Conservation (phyloP, 2,329 filamentous ascomycete species). For the Cercospora sp. region DNA sequence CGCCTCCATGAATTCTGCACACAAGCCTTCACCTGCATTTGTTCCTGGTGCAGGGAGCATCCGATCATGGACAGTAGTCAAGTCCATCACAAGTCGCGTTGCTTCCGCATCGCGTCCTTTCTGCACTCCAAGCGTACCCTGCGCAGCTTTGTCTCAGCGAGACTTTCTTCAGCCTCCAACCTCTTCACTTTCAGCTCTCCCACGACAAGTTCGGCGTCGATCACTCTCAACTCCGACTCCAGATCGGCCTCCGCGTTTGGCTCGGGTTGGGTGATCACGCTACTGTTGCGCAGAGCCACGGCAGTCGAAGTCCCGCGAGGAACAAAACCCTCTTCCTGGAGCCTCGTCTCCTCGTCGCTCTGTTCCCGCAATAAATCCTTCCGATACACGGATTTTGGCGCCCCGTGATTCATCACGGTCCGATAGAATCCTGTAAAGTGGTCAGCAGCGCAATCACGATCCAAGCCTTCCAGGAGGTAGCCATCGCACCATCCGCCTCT, state of each 20-base stretch:
- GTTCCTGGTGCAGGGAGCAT: neutral
- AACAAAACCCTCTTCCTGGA: neutral
- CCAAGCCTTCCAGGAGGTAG: neutral
- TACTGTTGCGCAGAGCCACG: neutral
- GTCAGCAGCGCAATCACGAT: neutral
- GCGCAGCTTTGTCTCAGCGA: neutral
- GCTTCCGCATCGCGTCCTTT: neutral
- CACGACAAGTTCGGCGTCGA: slow-evolving; percentile 39
- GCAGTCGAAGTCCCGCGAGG: neutral
- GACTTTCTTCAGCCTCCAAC: neutral
- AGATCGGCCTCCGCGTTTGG: too few species aligned
- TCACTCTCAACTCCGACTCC: neutral
- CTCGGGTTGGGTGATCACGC: neutral
- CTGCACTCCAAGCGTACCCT: neutral
- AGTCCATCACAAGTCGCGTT: neutral
- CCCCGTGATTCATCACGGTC: neutral
- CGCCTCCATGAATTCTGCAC: neutral
- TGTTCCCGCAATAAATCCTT: neutral
- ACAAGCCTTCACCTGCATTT: neutral
- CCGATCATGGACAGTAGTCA: neutral
- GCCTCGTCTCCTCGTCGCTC: neutral
- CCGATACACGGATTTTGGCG: neutral
- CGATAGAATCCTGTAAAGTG: neutral
- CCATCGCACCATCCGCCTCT: neutral
- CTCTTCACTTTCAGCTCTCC: slow-evolving; percentile 29